These are phyloP conservation scores for Aschersonia sp. DNA, from an alignment of 2,329 filamentous ascomycete species.

Conservation along the genomic window DNA sequence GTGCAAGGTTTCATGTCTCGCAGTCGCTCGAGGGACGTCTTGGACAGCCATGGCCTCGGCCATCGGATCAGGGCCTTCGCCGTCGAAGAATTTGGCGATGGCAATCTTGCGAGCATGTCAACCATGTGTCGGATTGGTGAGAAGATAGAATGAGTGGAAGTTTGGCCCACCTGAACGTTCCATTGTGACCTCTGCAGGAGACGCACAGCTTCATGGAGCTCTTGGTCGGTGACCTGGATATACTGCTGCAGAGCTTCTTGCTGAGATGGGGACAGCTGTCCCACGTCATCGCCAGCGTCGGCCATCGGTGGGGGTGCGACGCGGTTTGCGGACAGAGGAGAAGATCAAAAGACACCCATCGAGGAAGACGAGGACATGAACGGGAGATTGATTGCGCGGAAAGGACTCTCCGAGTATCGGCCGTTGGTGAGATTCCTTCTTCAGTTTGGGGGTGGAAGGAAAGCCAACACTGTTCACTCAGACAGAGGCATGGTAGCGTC, in stretches of 20 bases:
- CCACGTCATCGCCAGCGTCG: constrained; percentile 34
- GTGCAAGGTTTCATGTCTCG: constrained; percentile 61
- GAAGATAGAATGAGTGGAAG: too few species aligned
- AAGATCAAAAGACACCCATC: neutral
- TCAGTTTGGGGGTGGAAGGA: too few species aligned
- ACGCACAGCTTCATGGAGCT: constrained; percentile 58
- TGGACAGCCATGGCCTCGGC: constrained; percentile 59
- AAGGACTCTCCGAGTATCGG: too few species aligned
- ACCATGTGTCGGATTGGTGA: too few species aligned
- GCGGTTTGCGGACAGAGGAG: too few species aligned
- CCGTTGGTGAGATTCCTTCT: too few species aligned
- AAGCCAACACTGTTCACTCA: too few species aligned
- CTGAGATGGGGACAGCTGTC: constrained; percentile 61
- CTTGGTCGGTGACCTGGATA: constrained; percentile 75
- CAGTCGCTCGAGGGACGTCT: constrained; percentile 44
- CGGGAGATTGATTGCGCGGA: too few species aligned
- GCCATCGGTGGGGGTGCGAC: constrained; percentile 12
- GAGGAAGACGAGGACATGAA: neutral
- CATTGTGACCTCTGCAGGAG: constrained; percentile 79
- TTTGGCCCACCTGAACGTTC: constrained; percentile 65
- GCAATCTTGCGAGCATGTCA: constrained; percentile 50
- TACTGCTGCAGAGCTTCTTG: constrained; percentile 79
- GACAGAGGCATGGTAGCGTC: too few species aligned
- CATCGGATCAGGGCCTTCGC: constrained; percentile 70
- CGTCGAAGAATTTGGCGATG: constrained; percentile 95